Percentiles rank a stretch among this genome's conserved stretches.
Evolutionary conservation across 768 basidiomycete genomes (phyloP).

Genomic region (Harrya chromipes): DNA sequence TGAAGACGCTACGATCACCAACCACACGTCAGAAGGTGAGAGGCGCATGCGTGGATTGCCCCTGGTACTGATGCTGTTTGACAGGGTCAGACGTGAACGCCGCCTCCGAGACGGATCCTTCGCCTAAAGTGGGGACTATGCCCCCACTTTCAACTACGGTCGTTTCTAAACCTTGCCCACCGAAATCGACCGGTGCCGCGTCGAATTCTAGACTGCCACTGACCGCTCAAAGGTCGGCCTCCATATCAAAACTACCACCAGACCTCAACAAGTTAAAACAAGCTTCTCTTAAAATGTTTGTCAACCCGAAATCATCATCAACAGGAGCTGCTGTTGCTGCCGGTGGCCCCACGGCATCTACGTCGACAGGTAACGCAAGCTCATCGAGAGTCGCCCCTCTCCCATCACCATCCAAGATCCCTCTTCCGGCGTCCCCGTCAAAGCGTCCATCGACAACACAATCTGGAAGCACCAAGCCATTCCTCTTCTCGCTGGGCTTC

Average conservation of each 20-base stretch:
- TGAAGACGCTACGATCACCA: neutral
- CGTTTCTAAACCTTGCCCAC: constrained; percentile 5
- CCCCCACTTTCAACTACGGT: neutral
- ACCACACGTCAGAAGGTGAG: constrained; percentile 3
- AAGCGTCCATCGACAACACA: constrained; percentile 15
- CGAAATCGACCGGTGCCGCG: neutral
- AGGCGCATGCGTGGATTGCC: neutral
- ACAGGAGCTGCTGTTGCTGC: too few relatives aligned
- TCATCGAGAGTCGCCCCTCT: constrained; percentile 2
- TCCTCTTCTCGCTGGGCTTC: constrained; percentile 5
- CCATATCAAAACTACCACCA: constrained; percentile 10
- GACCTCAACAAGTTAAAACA: constrained; percentile 23
- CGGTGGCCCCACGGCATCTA: neutral
- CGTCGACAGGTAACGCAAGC: constrained; percentile 7
- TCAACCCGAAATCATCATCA: constrained; percentile 11
- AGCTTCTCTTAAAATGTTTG: constrained; percentile 22
- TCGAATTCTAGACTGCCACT: constrained; percentile 6
- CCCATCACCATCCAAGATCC: constrained; percentile 30
- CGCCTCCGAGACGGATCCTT: neutral
- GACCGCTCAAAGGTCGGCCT: constrained; percentile 1
- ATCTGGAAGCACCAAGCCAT: constrained; percentile 1
- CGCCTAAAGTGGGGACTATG: neutral
- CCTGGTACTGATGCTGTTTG: constrained; percentile 2
- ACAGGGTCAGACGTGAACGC: neutral
- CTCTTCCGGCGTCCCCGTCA: constrained; percentile 20